Evolutionary conservation across 345 rosid genomes (phyloP), one percentile per base, ranked within the genome.

Genomic region (Populus alba): DNA sequence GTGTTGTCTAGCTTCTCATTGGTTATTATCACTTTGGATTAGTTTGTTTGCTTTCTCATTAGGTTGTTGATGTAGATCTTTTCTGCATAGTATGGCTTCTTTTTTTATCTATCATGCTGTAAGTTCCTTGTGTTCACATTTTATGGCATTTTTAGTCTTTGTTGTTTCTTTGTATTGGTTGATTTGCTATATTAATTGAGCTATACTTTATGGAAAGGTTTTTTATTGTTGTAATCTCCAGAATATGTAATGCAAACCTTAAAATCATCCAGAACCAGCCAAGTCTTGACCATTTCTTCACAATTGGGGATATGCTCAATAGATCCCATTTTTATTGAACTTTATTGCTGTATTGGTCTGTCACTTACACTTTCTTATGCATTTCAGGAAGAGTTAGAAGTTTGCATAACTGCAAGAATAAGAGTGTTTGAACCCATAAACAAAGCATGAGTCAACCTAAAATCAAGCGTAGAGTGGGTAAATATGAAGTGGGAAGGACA

Each of bases 401-500:
- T 74, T 75, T 65, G 75, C 55, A 9, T 45, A 72, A 73, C 63
- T 37, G 39, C 37, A 41, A 39, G 45, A 51, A 65, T 33, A 65
- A 77, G 78, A 71, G 59, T 66, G 51, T 47, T 47, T 79, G 25
- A 75, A 67, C 33, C 63, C 37, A 47, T 27, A 75, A 78, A 78
- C 62, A 41, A 43, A 82, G 35, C 45, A 90, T 90, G 96, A 88
- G 84, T 84, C 92, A 86, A 74, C 85, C 93, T 82, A 91, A 88
- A 86, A 87, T 88, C 6, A 95, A 95, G 87, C 92, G 93, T 37
- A 81, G 90, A 27, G 94, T 96, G 37, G 99, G 99, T 25, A 93
- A 89, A 83, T 96, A 92, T 81, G 98, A 96, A 73, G 88, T 96
- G 68, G 99, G 99, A 72, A 89, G 99, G 86, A 96, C 98, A 23